A percentile compares a stretch with the other conserved stretches of the same genome.
Evolutionary conservation across 208 protist species (phyloP).

Genomic region (Crithidia fasciculata): DNA sequence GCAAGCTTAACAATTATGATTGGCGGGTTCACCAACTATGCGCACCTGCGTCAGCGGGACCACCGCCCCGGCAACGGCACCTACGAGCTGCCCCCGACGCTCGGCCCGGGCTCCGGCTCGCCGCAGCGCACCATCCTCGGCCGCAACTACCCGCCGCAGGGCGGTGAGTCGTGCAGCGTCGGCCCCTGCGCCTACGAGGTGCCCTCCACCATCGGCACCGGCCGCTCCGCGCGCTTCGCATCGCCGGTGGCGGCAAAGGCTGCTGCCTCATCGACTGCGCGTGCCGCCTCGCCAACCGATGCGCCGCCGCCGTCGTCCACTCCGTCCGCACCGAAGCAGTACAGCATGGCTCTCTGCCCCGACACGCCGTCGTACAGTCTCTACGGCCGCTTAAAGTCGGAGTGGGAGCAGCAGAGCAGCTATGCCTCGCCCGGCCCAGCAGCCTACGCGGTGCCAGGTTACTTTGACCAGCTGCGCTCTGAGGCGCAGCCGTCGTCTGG

Average conservation of each 20-base stretch:
- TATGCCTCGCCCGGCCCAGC: conserved; percentile 31
- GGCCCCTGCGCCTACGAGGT: conserved; percentile 75
- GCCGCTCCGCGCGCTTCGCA: conserved; percentile 55
- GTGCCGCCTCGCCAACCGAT: neutral
- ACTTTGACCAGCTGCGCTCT: conserved; percentile 47
- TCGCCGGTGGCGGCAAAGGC: conserved; percentile 9
- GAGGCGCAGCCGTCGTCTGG: conserved; percentile 24
- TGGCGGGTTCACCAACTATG: conserved; percentile 77
- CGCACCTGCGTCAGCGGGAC: conserved; percentile 77
- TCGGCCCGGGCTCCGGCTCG: conserved; percentile 44
- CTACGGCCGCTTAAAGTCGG: conserved; percentile 49
- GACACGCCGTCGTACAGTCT: conserved; percentile 76
- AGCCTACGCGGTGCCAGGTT: conserved; percentile 61
- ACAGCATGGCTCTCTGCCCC: conserved; percentile 69
- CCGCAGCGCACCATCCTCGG: conserved; percentile 54
- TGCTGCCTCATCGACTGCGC: neutral
- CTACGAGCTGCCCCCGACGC: conserved; percentile 57
- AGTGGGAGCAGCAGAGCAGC: conserved; percentile 37
- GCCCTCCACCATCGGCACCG: conserved; percentile 60
- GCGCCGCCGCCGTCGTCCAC: neutral
- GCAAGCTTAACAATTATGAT: conserved; percentile 4
- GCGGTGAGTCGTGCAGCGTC: conserved; percentile 37
- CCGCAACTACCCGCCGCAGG: conserved; percentile 20
- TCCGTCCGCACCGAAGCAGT: conserved; percentile 54
- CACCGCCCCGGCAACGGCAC: conserved; percentile 68